phyloP scores from a whole-genome alignment of 2,329 filamentous ascomycete genomes.

The Ascochyta viciae-villosae region DNA sequence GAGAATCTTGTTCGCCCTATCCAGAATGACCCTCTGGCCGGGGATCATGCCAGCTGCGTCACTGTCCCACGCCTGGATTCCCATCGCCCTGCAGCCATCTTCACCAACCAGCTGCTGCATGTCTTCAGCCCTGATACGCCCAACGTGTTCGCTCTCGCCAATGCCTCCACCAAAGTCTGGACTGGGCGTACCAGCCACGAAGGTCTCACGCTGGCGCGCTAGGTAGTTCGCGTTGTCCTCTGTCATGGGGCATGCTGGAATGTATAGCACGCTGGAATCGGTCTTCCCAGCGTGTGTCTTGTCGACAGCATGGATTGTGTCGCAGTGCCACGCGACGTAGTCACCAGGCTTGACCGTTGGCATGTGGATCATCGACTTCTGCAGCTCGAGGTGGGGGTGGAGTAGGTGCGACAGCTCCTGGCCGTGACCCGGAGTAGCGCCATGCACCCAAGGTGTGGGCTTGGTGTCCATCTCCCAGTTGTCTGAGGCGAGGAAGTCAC shows the following conservation, averaged over 20 bases:
- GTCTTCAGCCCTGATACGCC: conserved; percentile 50
- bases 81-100: conserved; percentile 63
- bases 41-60: conserved; percentile 55
- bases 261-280: conserved; percentile 88
- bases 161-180: conserved; percentile 64
- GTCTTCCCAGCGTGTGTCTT: conserved; percentile 71
- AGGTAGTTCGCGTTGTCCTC: conserved; percentile 76
- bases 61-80: conserved; percentile 59
- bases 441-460: conserved; percentile 70
- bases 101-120: conserved; percentile 49
- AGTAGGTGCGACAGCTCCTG: conserved; percentile 71
- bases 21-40: conserved; percentile 60
- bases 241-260: conserved; percentile 84
- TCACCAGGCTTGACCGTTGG: conserved; percentile 75
- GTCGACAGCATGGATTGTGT: conserved; percentile 84
- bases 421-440: conserved; percentile 70
- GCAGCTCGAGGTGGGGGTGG: conserved; percentile 74
- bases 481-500: conserved; percentile 56
- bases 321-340: conserved; percentile 82
- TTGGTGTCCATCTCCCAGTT: conserved; percentile 68
- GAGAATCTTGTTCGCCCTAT: conserved; percentile 61
- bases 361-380: conserved; percentile 73
- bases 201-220: conserved; percentile 72
- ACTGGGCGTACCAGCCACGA: conserved; percentile 64
- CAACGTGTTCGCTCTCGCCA: conserved; percentile 65